A percentile compares a stretch with the other conserved stretches of the same genome.
Conservation (phyloP, 2,329 filamentous ascomycete genomes). For the Fusarium mexicanum region DNA sequence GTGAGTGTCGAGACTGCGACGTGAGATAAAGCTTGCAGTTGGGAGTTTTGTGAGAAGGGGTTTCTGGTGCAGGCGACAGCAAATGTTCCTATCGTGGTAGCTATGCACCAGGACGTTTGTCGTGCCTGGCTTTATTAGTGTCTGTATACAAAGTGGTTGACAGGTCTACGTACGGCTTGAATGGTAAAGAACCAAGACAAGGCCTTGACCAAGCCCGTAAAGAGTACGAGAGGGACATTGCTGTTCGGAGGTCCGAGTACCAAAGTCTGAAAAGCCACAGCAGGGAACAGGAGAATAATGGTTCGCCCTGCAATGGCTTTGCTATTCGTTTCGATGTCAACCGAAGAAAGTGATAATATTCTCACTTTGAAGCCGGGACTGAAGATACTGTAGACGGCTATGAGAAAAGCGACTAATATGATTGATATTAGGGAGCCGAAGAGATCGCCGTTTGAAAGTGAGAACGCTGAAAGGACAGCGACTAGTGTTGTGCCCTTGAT, state of each 20-base stretch:
- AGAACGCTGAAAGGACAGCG: conserved; percentile 7
- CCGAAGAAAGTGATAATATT: neutral
- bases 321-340: conserved; percentile 42
- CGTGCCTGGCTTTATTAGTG: conserved; percentile 37
- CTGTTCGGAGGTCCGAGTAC: conserved; percentile 39
- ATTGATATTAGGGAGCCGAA: conserved; percentile 35
- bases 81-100: conserved; percentile 46
- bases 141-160: accelerated
- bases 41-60: conserved; percentile 42
- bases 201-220: conserved; percentile 45
- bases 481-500: neutral
- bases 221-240: conserved; percentile 20
- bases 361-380: neutral
- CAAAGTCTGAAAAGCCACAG: conserved; percentile 28
- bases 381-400: conserved; percentile 45
- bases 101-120: conserved; percentile 46
- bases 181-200: conserved; percentile 49
- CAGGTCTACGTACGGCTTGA: conserved; percentile 41
- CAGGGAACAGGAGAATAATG: conserved; percentile 21
- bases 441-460: conserved; percentile 45
- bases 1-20: conserved; percentile 44
- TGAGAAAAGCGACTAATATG: conserved; percentile 43
- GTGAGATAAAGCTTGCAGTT: conserved; percentile 40
- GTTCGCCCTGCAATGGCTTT: conserved; percentile 39
- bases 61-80: conserved; percentile 44